Base-by-base conservation (phyloP, 2,329 filamentous ascomycete species). In the Aspergillus persii region DNA sequence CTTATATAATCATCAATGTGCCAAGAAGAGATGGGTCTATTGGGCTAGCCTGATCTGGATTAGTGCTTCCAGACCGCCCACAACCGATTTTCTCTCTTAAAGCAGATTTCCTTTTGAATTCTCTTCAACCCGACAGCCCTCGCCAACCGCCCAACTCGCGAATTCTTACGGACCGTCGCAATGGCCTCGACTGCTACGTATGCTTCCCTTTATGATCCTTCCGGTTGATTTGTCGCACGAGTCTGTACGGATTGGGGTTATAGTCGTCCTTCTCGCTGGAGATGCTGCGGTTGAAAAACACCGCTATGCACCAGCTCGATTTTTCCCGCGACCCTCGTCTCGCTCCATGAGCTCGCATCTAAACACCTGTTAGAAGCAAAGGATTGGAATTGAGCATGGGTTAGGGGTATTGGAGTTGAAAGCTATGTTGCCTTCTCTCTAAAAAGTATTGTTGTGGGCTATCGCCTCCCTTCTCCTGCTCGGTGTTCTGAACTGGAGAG, bases 231-330 rank as follows among this genome's bases (percentile, higher is more conserved):
- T 68, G 68, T 67, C 68, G 57, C 62, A 67, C 63, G 69, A 70
- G 73, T 62, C 70, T 76, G 79, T 82, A 79, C 81, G 81, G 81
- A 57, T 76, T 80, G 80, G 82, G 86, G 87, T 75, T 79, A 89
- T 91, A 91, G 89, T 90, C 86, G 89, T 91, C 87, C 87, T 89
- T 79, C 87, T 91, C 86, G 87, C 89, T 92, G 87, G 88, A 84
- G 76, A 79, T 77, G 78, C 77, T 76, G 69, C 69, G 70, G 71
- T 71, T 64, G 63, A 63, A 63, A 64, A 68, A 61, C 65, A 68
- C 70, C 66, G 71, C 76, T 78, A 70, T 77, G 81, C 81, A 83
- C 87, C 88, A 92, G 89, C 89, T 92, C 89, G 89, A 92, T 90
- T 78, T 80, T 83, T 91, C 89, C 83, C 77, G 65, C 63, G 64